These are phyloP conservation scores for Mycena metata DNA, from an alignment of 768 basidiomycete genomes.

Conservation along the genomic window DNA sequence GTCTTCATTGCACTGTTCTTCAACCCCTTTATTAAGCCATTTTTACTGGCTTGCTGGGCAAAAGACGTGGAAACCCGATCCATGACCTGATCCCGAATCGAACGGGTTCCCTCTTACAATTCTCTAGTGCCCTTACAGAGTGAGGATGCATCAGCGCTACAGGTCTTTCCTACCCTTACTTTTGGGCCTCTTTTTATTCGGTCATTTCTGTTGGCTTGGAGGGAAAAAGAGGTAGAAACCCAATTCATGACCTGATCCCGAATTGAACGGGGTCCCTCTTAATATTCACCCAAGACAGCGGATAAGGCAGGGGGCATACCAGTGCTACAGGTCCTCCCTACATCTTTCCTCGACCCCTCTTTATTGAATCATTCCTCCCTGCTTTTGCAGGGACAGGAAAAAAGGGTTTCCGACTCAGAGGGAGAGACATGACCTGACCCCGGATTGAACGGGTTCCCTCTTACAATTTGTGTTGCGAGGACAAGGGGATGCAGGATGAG, in stretches of 20 bases:
- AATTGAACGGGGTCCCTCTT: background rate
- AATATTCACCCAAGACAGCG: background rate
- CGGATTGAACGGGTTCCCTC: too few species aligned
- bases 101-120: background rate
- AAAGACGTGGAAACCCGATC: too few species aligned
- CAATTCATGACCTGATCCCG: slow-evolving; percentile 5
- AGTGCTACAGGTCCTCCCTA: background rate
- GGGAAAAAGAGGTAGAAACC: background rate
- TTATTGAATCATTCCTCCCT: background rate
- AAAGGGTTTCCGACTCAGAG: too few species aligned
- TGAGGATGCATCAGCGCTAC: background rate
- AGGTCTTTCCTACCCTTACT: background rate
- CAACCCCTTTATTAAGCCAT: too few species aligned
- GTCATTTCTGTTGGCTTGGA: background rate
- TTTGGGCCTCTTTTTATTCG: background rate
- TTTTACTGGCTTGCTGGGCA: too few species aligned
- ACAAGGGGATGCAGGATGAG: too few species aligned
- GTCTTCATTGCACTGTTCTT: too few species aligned
- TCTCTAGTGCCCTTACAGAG: too few species aligned
- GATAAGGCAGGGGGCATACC: background rate
- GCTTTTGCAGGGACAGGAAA: too few species aligned
- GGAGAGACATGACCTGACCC: too few species aligned
- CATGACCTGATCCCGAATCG: slow-evolving; percentile 10
- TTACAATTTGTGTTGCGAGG: too few species aligned
- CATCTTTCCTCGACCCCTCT: too few species aligned